A percentile compares a stretch with the other conserved stretches of the same genome.
phyloP scores from a whole-genome alignment of 2,329 filamentous ascomycete genomes.

The Chrysoporthe cubensis region DNA sequence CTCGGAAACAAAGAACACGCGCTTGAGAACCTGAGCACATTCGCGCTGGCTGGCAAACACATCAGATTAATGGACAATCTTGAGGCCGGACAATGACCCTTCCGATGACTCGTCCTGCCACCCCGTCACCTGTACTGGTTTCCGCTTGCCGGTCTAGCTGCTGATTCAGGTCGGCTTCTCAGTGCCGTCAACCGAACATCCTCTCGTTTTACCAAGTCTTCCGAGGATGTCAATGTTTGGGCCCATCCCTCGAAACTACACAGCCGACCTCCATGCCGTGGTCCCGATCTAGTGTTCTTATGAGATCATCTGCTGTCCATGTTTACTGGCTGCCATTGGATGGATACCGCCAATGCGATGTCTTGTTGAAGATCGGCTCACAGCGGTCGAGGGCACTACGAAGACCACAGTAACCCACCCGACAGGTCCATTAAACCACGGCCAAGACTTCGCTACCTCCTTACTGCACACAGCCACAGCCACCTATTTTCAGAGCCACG shows the following conservation, averaged over 20 bases:
- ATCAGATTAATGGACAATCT: not conserved
- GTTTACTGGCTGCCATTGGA: not conserved
- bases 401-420: not conserved
- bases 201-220: constrained; percentile 17
- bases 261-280: constrained; percentile 9
- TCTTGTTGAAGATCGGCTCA: not conserved
- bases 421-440: not conserved
- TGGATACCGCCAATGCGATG: not conserved
- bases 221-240: constrained; percentile 19
- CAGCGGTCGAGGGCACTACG: not conserved
- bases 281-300: constrained; percentile 1
- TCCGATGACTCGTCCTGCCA: not conserved
- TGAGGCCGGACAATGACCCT: constrained; percentile 7
- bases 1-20: constrained; percentile 7
- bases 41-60: constrained; percentile 8
- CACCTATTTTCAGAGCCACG: not conserved
- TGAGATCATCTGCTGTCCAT: not conserved
- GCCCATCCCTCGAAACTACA: constrained; percentile 15
- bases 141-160: no score
- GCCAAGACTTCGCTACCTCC: not conserved
- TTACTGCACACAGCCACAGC: not conserved
- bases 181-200: constrained; percentile 13
- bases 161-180: constrained; percentile 1
- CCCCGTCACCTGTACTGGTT: not conserved
- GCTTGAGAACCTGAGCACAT: constrained; percentile 6